A percentile compares a stretch with the other conserved stretches of the same genome.
Conservation (phyloP, 495 filamentous ascomycete species). For the Hypomontagnella monticulosa region DNA sequence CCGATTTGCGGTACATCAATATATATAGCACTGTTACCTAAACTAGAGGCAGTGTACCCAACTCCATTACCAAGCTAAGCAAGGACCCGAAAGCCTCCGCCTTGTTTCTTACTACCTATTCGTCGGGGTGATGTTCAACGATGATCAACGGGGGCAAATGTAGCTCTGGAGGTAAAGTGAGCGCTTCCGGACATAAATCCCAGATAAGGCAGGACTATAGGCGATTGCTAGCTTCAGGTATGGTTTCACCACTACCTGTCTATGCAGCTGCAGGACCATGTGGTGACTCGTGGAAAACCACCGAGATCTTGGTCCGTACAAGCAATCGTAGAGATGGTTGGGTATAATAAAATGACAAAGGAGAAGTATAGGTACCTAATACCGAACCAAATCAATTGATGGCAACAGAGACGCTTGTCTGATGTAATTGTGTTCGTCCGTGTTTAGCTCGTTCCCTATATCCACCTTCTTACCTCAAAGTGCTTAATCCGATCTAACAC, state of each 20-base stretch:
- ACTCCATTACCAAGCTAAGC: too few species aligned
- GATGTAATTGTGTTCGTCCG: conserved; percentile 20
- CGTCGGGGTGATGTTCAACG: conserved; percentile 4
- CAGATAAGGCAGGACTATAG: conserved; percentile 37
- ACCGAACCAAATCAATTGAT: too few species aligned
- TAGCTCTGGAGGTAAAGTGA: background rate
- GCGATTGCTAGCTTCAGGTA: background rate
- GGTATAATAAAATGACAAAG: background rate
- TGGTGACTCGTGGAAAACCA: conserved; percentile 4
- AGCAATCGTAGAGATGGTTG: conserved; percentile 4
- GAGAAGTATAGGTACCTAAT: too few species aligned
- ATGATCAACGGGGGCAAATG: conserved; percentile 1
- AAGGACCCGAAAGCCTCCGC: background rate
- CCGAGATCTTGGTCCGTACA: conserved; percentile 14
- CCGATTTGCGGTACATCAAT: conserved; percentile 6
- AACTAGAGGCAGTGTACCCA: too few species aligned
- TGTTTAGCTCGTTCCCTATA: background rate
- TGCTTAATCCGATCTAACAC: conserved; percentile 4
- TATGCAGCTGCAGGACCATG: conserved; percentile 10
- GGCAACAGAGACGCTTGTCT: conserved; percentile 15
- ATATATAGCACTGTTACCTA: too few species aligned
- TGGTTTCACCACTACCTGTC: conserved; percentile 16
- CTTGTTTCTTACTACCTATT: conserved; percentile 8
- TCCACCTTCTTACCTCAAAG: background rate
- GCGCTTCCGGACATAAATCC: conserved; percentile 14